These are phyloP conservation scores for Cryptosporidium viatorum DNA, from an alignment of 169 alveolate genomes.

Conservation along the genomic window DNA sequence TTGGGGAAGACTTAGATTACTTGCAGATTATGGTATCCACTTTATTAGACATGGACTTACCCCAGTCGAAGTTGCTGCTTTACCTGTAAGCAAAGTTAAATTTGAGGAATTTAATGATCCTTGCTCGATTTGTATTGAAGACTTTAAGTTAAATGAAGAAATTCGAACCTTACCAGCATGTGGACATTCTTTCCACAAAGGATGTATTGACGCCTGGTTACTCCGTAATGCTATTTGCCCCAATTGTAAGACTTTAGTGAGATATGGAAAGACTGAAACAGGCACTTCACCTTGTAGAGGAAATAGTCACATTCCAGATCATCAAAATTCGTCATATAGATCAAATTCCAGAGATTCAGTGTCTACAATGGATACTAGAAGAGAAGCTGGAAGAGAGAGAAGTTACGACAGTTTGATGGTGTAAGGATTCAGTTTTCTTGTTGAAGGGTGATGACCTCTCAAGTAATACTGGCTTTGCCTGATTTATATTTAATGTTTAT, in stretches of 20 bases:
- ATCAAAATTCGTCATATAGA: conserved; percentile 50
- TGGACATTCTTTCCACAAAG: conserved; percentile 83
- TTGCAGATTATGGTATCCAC: conserved; percentile 83
- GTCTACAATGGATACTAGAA: conserved; percentile 56
- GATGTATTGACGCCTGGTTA: conserved; percentile 85
- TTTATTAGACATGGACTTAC: conserved; percentile 81
- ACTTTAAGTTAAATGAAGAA: conserved; percentile 76
- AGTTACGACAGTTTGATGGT: conserved; percentile 15
- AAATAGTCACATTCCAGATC: conserved; percentile 24
- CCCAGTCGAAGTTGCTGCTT: conserved; percentile 69
- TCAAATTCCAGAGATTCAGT: conserved; percentile 60
- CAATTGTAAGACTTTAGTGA: conserved; percentile 79
- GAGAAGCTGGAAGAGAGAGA: conserved; percentile 30
- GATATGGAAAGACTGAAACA: conserved; percentile 69
- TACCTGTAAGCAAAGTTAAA: conserved; percentile 32
- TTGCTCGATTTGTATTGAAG: conserved; percentile 81
- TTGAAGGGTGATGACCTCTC: conserved; percentile 42
- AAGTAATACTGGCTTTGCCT: conserved; percentile 10
- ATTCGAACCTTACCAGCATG: conserved; percentile 82
- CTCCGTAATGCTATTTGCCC: conserved; percentile 86
- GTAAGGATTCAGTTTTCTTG: conserved; percentile 10
- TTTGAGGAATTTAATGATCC: conserved; percentile 37
- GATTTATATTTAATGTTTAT: neutral
- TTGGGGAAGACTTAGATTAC: conserved; percentile 79
- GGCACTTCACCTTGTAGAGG: conserved; percentile 73